Percentiles rank a stretch among this genome's conserved stretches.
phyloP scores from a whole-genome alignment of 2,329 filamentous ascomycete genomes.

The Pseudocercospora fijiensis region DNA sequence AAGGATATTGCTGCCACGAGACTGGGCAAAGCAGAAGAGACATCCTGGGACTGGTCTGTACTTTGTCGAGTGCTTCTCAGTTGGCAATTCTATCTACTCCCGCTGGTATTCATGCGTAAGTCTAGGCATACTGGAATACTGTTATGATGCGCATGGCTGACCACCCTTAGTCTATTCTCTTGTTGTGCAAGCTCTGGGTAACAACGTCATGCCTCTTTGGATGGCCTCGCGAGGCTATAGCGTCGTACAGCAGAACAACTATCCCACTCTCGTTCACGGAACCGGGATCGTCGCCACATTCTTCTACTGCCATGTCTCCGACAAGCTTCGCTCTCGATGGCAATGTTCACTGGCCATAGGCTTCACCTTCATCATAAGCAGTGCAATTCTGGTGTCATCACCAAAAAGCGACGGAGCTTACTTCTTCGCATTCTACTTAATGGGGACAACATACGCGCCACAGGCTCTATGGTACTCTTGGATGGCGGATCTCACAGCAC shows the following conservation, averaged over 20 bases:
- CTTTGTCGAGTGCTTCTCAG: conserved; percentile 41
- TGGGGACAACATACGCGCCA: conserved; percentile 49
- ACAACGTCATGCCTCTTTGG: conserved; percentile 50
- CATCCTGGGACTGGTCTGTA: conserved; percentile 31
- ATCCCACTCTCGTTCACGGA: conserved; percentile 46
- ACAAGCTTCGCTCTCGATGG: conserved; percentile 47
- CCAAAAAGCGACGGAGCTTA: conserved; percentile 40
- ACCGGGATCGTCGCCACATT: conserved; percentile 47
- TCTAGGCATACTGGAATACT: background rate
- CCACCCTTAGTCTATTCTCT: conserved; percentile 42
- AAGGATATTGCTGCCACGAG: conserved; percentile 42
- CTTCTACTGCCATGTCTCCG: conserved; percentile 44
- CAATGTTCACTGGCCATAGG: conserved; percentile 47
- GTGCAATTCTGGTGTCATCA: conserved; percentile 41
- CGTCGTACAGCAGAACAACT: conserved; percentile 48
- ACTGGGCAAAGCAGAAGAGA: conserved; percentile 37
- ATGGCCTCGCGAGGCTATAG: conserved; percentile 48
- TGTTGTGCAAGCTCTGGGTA: conserved; percentile 45
- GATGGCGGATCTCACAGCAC: conserved; percentile 48
- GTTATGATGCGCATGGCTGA: background rate
- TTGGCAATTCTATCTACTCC: conserved; percentile 51
- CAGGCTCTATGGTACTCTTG: conserved; percentile 51
- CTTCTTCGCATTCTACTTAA: conserved; percentile 48
- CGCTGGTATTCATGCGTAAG: conserved; percentile 46
- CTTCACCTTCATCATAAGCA: conserved; percentile 45